phyloP scores from a whole-genome alignment of 805 yeast genomes.

The Wickerhamiella occidentalis region DNA sequence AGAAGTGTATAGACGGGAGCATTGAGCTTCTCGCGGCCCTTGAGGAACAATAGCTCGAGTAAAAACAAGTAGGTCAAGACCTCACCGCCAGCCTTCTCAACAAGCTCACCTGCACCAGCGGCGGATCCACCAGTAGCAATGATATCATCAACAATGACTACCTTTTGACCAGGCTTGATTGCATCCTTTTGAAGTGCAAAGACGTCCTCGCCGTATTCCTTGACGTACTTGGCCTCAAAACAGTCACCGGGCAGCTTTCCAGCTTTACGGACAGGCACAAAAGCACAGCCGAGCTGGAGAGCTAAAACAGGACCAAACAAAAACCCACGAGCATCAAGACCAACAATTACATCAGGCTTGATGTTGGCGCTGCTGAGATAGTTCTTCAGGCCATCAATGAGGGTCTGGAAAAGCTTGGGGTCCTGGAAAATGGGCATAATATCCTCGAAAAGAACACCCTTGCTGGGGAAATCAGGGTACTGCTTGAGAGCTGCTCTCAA shows the following conservation, averaged over 20 bases:
- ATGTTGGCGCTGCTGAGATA: conserved; percentile 46
- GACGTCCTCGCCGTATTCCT: conserved; percentile 85
- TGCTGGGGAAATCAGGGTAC: conserved; percentile 87
- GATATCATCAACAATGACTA: conserved; percentile 86
- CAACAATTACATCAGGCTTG: conserved; percentile 76
- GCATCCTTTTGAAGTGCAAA: conserved; percentile 82
- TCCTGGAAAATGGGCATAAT: conserved; percentile 84
- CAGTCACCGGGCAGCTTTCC: conserved; percentile 91
- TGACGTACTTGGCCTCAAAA: conserved; percentile 56
- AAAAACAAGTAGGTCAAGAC: conserved; percentile 75
- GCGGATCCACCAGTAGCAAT: conserved; percentile 99
- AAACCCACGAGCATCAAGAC: conserved; percentile 94
- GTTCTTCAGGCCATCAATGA: conserved; percentile 65
- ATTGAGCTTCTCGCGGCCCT: conserved; percentile 77
- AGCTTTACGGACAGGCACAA: conserved; percentile 88
- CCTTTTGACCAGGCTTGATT: conserved; percentile 67
- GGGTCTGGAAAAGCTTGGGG: conserved; percentile 68
- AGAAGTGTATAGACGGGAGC: conserved; percentile 85
- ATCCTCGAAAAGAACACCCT: conserved; percentile 91
- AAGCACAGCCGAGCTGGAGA: conserved; percentile 74
- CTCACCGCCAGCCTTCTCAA: conserved; percentile 52
- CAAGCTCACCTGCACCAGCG: conserved; percentile 79
- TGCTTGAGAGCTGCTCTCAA: conserved; percentile 35
- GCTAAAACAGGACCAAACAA: conserved; percentile 94
- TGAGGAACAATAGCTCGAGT: conserved; percentile 88